Evolutionary conservation across 495 filamentous ascomycete genomes (phyloP).

Genomic region (Penicillium crystallinum): DNA sequence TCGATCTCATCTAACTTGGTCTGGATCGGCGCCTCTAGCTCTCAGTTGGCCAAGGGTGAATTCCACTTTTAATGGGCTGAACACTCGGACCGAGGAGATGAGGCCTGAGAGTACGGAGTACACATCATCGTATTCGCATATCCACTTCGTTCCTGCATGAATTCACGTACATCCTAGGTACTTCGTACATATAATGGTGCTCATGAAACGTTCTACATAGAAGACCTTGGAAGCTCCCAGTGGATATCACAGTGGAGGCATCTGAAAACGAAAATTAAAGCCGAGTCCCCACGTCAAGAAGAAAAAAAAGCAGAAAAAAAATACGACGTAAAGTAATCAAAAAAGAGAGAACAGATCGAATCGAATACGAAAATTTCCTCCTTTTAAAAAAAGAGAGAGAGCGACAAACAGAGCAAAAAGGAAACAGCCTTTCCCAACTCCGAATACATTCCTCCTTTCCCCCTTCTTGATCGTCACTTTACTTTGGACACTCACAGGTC

Average conservation of each 20-base stretch:
- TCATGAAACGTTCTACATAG: too few species aligned
- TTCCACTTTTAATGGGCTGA: too few species aligned
- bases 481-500: conserved; percentile 1
- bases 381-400: conserved; percentile 6
- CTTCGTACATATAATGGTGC: neutral
- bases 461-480: conserved; percentile 3
- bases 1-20: conserved; percentile 10
- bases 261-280: conserved; percentile 13
- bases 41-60: neutral
- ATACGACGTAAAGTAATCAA: conserved; percentile 1
- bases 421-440: conserved; percentile 28
- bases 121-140: neutral
- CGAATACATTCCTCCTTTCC: conserved; percentile 4
- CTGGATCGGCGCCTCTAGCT: conserved; percentile 15
- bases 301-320: neutral
- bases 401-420: conserved; percentile 42
- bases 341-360: conserved; percentile 9
- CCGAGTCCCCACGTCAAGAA: conserved; percentile 18
- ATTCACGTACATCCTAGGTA: neutral
- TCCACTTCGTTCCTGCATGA: conserved; percentile 2
- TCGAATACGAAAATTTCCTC: conserved; percentile 17
- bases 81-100: conserved; percentile 6
- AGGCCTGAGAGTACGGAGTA: neutral
- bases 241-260: conserved; percentile 11
- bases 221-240: conserved; percentile 1